Evolutionary conservation across 108 stramenopile genomes (phyloP), one percentile per base, ranked within the genome.

Genomic region (Skeletonema marinoi): DNA sequence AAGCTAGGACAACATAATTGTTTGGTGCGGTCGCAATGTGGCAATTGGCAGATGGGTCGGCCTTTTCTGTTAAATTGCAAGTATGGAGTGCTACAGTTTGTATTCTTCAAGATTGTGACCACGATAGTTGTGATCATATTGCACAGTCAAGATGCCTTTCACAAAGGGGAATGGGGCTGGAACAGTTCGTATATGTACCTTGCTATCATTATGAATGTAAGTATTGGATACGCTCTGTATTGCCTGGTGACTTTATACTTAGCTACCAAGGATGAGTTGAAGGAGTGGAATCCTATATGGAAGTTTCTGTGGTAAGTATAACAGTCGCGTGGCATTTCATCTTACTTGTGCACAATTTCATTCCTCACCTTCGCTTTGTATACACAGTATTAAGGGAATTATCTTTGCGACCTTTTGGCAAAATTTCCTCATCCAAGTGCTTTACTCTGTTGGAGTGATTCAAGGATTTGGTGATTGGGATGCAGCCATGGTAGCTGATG

Each of bases 401-500:
- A 69, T 77, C 58, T 90, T 90, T 62, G 82, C 86, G 36, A 88
- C 89, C n/a, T 90, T 80, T 60, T 90, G 89, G 89, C 89, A 90
- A 54, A 71, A 65, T 36, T 75, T 84, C 42, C 12, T 74, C 1
- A 78, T 84, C 33, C 32, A 72, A 66, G 25, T 74, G 42, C 58
- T 84, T 31, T 60, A 64, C 46, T 70, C 62, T 2, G 44, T 71
- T 25, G 83, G 83, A 8, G 71, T 84, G 13, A 74, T 84, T 25
- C 50, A 66, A 56, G 76, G 58, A 6, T 56, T 79, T 38, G 83
- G 78, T 4, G 78, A 66, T 33, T 80, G 83, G 83, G 68, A 68
- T 56, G 51, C 74, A 32, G 46, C 62, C 21, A 70, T 70, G 41
- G 73, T 75, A 32, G 78, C 65, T 29, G 77, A 84, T 68, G 78